Evolutionary conservation across 306 rosid species (phyloP), one percentile per base, ranked within the genome.

Genomic region (Prinsepia uniflora): DNA sequence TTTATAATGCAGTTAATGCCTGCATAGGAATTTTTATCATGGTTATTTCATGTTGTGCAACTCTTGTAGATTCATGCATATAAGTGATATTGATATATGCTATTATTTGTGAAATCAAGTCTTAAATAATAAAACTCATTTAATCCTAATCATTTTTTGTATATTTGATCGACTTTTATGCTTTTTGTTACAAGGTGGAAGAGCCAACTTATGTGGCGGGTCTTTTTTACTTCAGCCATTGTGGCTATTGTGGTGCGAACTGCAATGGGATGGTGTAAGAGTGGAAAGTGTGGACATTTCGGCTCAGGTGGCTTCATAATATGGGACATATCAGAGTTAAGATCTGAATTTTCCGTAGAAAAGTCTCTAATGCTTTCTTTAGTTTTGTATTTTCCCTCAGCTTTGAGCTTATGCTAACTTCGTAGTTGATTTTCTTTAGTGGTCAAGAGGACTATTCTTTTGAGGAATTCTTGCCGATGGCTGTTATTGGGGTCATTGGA

Each of bases 361-460:
- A 54, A 82, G 85, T 81, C 84, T 85, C 86, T 60, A 65, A 80
- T 13, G 15, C n/a, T 39, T 9, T 49, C 61, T 72, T 68, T 64
- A 30, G 47, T 47, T 68, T 3, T 34, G 19, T 36, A 24, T 55
- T 18, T 63, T 9, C 43, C 17, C 18, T 76, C 30, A 57, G 9
- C 46, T 67, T 76, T 69, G 43, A 76, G 63, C 72, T 70, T 81
- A 81, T 80, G 55, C 63, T 58, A 70, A 40, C 79, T 63, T 69
- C 65, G 73, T 90, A 69, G 86, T 77, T 74, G 72, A 70, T 70
- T 75, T 69, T 79, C 52, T 45, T 84, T 67, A 94, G 98, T 77
- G 98, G 90, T 79, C 98, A 94, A 90, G 98, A 94, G 82, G 98
- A 94, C 83, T 94, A 94, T 69, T 90, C 96, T 74, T 88, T 94